phyloP scores from a whole-genome alignment of 2,329 filamentous ascomycete species.

The Curvularia lunata region DNA sequence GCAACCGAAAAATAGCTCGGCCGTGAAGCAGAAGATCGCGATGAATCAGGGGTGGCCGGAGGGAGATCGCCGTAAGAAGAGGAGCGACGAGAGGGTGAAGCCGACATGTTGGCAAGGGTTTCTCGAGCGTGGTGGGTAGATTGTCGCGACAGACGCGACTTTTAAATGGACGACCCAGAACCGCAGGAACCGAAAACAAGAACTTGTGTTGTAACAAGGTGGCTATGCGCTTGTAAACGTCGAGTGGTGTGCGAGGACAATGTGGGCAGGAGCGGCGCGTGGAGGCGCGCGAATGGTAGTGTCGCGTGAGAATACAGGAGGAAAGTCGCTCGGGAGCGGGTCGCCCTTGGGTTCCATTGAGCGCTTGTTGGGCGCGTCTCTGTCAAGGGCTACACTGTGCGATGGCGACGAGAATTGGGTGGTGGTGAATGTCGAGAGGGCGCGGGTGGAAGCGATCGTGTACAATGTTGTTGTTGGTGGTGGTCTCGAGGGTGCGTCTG shows the following conservation, averaged over 20 bases:
- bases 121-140: neutral
- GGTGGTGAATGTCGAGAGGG: neutral
- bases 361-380: neutral
- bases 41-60: slow-evolving; percentile 27
- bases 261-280: slow-evolving; percentile 9
- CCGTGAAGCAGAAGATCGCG: slow-evolving; percentile 19
- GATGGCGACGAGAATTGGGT: neutral
- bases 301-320: slow-evolving; percentile 39
- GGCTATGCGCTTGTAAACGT: slow-evolving; percentile 13
- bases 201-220: slow-evolving; percentile 13
- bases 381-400: neutral
- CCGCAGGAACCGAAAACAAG: neutral
- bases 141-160: slow-evolving; percentile 1
- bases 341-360: slow-evolving; percentile 45
- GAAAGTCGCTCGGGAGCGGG: slow-evolving; percentile 47
- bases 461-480: neutral
- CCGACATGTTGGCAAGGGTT: slow-evolving; percentile 31
- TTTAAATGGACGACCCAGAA: neutral
- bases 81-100: slow-evolving; percentile 26
- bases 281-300: slow-evolving; percentile 10
- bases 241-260: slow-evolving; percentile 12
- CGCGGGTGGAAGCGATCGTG: neutral
- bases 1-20: slow-evolving; percentile 28
- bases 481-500: neutral
- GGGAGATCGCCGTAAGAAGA: slow-evolving; percentile 22